Evolutionary conservation across 2,329 filamentous ascomycete species (phyloP).

Genomic region (Diaporthe aspalathi): DNA sequence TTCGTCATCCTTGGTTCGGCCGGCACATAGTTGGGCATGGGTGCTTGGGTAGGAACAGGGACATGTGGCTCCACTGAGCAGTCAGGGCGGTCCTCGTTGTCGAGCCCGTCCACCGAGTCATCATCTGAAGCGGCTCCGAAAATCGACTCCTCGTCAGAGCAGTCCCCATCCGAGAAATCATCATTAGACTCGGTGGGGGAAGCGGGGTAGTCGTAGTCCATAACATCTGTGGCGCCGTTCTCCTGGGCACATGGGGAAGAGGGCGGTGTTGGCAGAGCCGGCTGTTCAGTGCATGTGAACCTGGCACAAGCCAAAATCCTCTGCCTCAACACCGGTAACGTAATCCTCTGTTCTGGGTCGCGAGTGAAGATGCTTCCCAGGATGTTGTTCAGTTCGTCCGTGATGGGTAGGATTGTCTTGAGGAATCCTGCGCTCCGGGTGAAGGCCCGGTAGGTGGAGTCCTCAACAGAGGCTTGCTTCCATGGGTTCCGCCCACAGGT

Average conservation of each 20-base stretch:
- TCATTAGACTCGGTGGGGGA: conserved; percentile 61
- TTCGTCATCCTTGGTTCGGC: conserved; percentile 56
- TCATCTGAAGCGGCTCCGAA: conserved; percentile 61
- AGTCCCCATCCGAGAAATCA: conserved; percentile 39
- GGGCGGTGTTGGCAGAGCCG: conserved; percentile 54
- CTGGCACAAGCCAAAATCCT: conserved; percentile 80
- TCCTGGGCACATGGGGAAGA: conserved; percentile 63
- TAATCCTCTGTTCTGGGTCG: conserved; percentile 85
- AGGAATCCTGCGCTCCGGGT: conserved; percentile 87
- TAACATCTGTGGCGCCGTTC: conserved; percentile 56
- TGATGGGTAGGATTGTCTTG: conserved; percentile 90
- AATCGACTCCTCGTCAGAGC: conserved; percentile 54
- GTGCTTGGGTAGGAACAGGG: neutral
- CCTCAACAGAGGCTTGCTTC: conserved; percentile 94
- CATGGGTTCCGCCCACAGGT: conserved; percentile 98
- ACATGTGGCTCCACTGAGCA: conserved; percentile 7
- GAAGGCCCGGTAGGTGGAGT: conserved; percentile 94
- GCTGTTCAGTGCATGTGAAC: conserved; percentile 73
- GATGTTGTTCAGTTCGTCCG: conserved; percentile 89
- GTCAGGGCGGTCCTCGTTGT: conserved; percentile 55
- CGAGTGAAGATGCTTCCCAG: conserved; percentile 88
- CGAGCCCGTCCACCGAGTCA: conserved; percentile 65
- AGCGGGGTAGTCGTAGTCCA: conserved; percentile 57
- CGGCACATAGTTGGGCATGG: conserved; percentile 55
- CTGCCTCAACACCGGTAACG: conserved; percentile 80